Evolutionary conservation across 371 early-diverging fungal species (phyloP).

Genomic region (Capniomyces stellatus): DNA sequence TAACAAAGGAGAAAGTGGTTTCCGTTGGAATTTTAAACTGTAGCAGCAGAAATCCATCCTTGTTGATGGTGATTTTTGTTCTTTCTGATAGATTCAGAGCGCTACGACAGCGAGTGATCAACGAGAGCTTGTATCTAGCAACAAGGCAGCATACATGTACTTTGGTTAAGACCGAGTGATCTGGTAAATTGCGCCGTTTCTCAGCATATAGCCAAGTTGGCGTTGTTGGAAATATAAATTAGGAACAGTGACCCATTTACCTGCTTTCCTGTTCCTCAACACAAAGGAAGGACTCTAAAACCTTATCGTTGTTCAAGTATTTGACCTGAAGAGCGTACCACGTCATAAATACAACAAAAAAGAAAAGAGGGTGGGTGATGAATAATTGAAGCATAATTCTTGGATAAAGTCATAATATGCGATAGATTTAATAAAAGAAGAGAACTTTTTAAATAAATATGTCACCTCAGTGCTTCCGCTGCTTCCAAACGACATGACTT

Average conservation of each 20-base stretch:
- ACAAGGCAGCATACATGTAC: too few species aligned
- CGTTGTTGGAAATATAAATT: too few species aligned
- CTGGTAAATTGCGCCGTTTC: too few species aligned
- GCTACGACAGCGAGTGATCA: slow-evolving; percentile 20
- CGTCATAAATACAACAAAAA: too few species aligned
- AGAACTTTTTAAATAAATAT: too few species aligned
- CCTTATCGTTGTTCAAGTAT: slow-evolving; percentile 27
- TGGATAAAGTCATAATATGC: too few species aligned
- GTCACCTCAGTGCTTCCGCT: slow-evolving; percentile 28
- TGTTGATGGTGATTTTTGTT: slow-evolving; percentile 29
- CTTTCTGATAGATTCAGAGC: slow-evolving; percentile 29
- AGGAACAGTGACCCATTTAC: background rate
- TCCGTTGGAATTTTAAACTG: slow-evolving; percentile 27
- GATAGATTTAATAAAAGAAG: too few species aligned
- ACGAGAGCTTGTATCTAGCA: slow-evolving; percentile 22
- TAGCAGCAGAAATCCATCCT: slow-evolving; percentile 26
- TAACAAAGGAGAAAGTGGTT: slow-evolving; percentile 21
- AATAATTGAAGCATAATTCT: too few species aligned
- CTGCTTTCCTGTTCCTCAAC: slow-evolving; percentile 1
- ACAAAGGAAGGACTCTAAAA: slow-evolving; percentile 27
- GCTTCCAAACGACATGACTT: slow-evolving; percentile 22
- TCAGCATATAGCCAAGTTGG: too few species aligned
- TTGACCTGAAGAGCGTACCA: too few species aligned
- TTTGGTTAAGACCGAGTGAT: too few species aligned
- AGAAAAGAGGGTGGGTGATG: too few species aligned